These are phyloP conservation scores for Xerocomus potaroensis DNA, from an alignment of 768 basidiomycete genomes.

Conservation along the genomic window DNA sequence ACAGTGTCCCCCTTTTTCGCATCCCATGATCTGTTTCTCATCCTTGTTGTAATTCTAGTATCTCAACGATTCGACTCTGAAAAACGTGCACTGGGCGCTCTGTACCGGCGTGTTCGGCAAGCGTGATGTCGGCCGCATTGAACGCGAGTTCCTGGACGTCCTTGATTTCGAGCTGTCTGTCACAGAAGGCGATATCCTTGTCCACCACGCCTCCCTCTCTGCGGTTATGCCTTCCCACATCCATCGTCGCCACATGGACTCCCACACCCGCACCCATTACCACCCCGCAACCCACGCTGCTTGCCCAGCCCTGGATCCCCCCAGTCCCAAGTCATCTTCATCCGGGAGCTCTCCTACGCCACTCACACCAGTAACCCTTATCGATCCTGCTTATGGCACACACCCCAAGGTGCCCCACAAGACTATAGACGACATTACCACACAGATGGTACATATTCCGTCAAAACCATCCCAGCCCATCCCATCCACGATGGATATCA, in stretches of 20 bases:
- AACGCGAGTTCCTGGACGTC: slow-evolving; percentile 78
- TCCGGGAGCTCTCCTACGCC: slow-evolving; percentile 34
- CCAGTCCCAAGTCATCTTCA: slow-evolving; percentile 37
- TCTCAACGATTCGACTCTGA: slow-evolving; percentile 83
- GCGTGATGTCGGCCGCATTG: slow-evolving; percentile 75
- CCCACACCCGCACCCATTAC: slow-evolving; percentile 17
- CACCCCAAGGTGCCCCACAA: slow-evolving; percentile 27
- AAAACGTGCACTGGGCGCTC: slow-evolving; percentile 89
- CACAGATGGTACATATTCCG: slow-evolving; percentile 22
- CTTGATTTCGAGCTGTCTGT: slow-evolving; percentile 71
- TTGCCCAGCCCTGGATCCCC: slow-evolving; percentile 44
- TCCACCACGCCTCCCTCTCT: slow-evolving; percentile 37
- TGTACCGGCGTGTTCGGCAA: slow-evolving; percentile 81
- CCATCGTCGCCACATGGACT: slow-evolving; percentile 25
- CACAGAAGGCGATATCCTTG: slow-evolving; percentile 58
- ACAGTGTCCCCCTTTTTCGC: slow-evolving; percentile 18
- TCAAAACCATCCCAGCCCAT: slow-evolving; percentile 23
- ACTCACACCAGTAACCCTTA: slow-evolving; percentile 26
- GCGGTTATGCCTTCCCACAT: slow-evolving; percentile 25
- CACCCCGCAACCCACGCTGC: slow-evolving; percentile 13
- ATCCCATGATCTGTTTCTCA: slow-evolving; percentile 15
- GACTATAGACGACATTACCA: slow-evolving; percentile 23
- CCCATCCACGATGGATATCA: slow-evolving; percentile 39
- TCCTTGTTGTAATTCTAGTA: slow-evolving; percentile 42
- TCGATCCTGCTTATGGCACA: slow-evolving; percentile 17